Base-by-base conservation (phyloP, 2,329 filamentous ascomycete species). In the Colletotrichum eleusines region DNA sequence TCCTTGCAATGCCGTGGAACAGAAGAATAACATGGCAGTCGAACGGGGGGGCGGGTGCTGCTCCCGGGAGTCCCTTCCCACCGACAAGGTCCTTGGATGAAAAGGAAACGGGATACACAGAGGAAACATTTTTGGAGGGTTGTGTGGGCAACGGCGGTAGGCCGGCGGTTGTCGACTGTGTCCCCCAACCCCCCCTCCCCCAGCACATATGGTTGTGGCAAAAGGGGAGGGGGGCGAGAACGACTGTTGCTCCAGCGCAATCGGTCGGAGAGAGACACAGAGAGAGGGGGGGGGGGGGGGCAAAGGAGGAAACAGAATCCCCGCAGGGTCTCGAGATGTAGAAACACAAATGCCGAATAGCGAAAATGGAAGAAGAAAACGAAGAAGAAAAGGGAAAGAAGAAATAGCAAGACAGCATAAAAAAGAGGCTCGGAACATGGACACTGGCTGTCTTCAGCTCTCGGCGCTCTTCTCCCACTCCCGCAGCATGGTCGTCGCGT, bases 401-500 rank as follows among this genome's bases (percentile, higher is more conserved):
- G 9, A 33, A 3, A 7, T 7, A 26, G n/a, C 28, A 23, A 46
- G 23, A 46, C 20, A n/a, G 18, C 18, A 40, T 14, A 44, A n/a
- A 40, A 40, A 44, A n/a, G 42, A 46, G 44, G 20, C 44, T 46
- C 44, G 12, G 23, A 23, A 46, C 44, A 46, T 46, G 35, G 44
- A 12, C 6, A 23, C 42, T 5, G 31, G 14, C 33, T n/a, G 28
- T 38, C 11, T 46, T 68, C 64, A 63, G 38, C 59, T 53, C 57
- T 63, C 58, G n/a, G 48, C 28, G 16, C 54, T 28, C 50, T 63
- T 71, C 42, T 57, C 62, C 68, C 68, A 64, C 3, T 66, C 50
- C 66, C 75, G 69, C 72, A 83, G 70, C 55, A 78, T 68, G 2
- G 75, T 74, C 0, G 86, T 88, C 38, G 94, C 94, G 61, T 83